phyloP scores from a whole-genome alignment of 345 rosid species.

The Brassica juncea region DNA sequence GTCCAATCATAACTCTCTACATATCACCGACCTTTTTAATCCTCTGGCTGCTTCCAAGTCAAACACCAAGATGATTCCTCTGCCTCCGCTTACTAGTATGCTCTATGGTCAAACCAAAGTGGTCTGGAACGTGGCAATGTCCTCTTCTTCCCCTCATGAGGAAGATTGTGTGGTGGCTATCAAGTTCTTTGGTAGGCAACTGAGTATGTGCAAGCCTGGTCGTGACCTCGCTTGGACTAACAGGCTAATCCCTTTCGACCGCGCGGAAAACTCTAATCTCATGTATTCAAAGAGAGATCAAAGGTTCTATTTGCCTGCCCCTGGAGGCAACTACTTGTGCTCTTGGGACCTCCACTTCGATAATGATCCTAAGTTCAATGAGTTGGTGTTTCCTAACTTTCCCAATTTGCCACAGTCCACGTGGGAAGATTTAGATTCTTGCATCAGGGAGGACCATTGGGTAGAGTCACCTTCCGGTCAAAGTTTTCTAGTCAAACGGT shows the following conservation, averaged over 20 bases:
- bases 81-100: neutral
- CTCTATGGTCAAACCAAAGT: neutral
- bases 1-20: neutral
- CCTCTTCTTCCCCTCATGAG: neutral
- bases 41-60: neutral
- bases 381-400: neutral
- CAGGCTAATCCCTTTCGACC: neutral
- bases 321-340: constrained; percentile 20
- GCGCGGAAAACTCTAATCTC: neutral
- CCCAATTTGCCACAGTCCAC: neutral
- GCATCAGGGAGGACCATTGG: constrained; percentile 1
- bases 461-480: constrained; percentile 18
- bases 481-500: constrained; percentile 13
- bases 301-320: constrained; percentile 6
- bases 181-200: neutral
- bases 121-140: neutral
- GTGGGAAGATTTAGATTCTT: constrained; percentile 6
- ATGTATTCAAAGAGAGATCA: constrained; percentile 11
- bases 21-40: neutral
- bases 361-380: neutral
- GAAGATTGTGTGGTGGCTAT: neutral
- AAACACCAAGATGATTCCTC: neutral
- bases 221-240: neutral
- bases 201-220: neutral
- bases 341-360: neutral